Base-by-base conservation (phyloP, 768 basidiomycete species). In the Pulveroboletus sp. region DNA sequence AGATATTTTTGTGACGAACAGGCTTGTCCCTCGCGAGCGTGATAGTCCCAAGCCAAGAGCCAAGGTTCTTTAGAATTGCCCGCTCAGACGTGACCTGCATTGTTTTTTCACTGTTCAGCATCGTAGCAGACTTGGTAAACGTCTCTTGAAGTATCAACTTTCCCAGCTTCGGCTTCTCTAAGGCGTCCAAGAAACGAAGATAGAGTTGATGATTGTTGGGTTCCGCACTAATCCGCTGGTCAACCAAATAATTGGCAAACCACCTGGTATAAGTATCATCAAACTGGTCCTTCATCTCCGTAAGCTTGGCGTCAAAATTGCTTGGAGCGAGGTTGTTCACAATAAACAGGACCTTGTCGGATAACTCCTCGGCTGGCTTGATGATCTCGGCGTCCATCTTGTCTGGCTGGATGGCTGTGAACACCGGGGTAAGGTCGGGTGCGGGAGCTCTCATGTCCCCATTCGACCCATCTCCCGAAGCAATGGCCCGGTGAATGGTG, bases 171-270 rank as follows among this genome's bases (percentile, higher is more conserved):
- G 84, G 76, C 33, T 80, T 76, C 52, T 87, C 81, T 52, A 99
- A 71, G 3, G 85, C 82, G 51, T 97, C 92, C 49, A 99, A 75
- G 65, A 99, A 92, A 47, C 93, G 88, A 51, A 97, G 83, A 69
- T 99, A 99, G 29, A 98, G 80, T 40, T 84, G 80, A 57, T 98
- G 97, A 62, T 98, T 97, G 75, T 99, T 99, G 44, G 92, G 92
- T 69, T 99, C 97, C 48, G 88, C 87, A 69, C 87, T 89, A 67
- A 98, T 84, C 32, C 97, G 89, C 62, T 97, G 91, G 60, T 94
- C 92, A 31, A 99, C 94, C 40, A 99, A 79, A 68, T 98, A 99
- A 64, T 97, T 88, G 38, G 97, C 95, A 61, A 99, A 97, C 97
- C 97, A 99, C 39, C 88, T 79, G 8, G 91, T 83, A 63, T 93